Percentiles rank a stretch among this genome's conserved stretches.
phyloP scores from a whole-genome alignment of 306 rosid genomes.

The Psophocarpus tetragonolobus region DNA sequence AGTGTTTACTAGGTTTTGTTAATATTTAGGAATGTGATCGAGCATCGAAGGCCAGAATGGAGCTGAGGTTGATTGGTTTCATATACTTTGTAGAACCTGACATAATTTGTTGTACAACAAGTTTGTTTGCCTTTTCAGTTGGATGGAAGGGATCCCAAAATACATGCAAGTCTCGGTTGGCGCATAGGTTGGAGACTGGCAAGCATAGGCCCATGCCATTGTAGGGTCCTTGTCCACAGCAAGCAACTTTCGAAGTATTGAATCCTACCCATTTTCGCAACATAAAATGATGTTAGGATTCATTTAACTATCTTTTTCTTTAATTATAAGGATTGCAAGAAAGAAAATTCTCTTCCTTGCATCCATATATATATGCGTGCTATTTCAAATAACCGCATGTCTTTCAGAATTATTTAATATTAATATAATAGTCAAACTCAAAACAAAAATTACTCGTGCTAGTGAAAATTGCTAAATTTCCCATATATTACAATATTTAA shows the following conservation, averaged over 20 bases:
- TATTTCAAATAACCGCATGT: too few species aligned
- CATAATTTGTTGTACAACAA: conserved; percentile 58
- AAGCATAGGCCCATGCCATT: conserved; percentile 74
- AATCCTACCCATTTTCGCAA: conserved; percentile 47
- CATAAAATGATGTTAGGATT: neutral
- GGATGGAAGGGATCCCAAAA: conserved; percentile 83
- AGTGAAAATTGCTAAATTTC: too few species aligned
- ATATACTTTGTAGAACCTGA: conserved; percentile 51
- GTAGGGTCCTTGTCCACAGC: conserved; percentile 88
- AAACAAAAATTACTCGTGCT: too few species aligned
- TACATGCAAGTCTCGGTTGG: conserved; percentile 49
- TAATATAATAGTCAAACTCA: too few species aligned
- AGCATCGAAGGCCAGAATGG: conserved; percentile 54
- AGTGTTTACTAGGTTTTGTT: neutral
- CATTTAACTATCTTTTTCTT: neutral
- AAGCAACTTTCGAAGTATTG: conserved; percentile 56
- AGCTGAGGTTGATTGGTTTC: conserved; percentile 75
- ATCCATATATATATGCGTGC: too few species aligned
- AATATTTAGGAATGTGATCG: neutral
- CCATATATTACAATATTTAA: too few species aligned
- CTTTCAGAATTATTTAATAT: too few species aligned
- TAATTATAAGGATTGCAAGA: neutral
- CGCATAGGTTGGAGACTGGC: conserved; percentile 54
- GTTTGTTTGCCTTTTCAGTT: conserved; percentile 60
- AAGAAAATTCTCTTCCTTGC: neutral